Percentiles rank a stretch among this genome's conserved stretches.
phyloP scores from a whole-genome alignment of 1,284 basidiomycete species.

The Sporisorium sorghi region DNA sequence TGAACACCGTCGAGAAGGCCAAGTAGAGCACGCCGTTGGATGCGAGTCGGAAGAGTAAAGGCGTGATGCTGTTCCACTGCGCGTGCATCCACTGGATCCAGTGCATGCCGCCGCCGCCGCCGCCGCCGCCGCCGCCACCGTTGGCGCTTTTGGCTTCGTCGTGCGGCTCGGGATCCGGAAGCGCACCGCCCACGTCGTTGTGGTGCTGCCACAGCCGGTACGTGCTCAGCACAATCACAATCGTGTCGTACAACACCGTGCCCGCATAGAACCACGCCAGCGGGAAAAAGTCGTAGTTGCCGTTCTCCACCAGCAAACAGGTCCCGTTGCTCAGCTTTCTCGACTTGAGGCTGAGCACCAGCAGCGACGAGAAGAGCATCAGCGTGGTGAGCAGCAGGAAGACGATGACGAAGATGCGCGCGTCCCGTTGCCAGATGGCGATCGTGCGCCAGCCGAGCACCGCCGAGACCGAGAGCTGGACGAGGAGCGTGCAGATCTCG shows the following conservation, averaged over 20 bases:
- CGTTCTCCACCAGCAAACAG: slow-evolving; percentile 40
- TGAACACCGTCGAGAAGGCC: slow-evolving; percentile 51
- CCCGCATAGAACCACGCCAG: slow-evolving; percentile 56
- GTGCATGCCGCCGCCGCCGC: too few species aligned
- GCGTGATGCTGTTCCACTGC: slow-evolving; percentile 45
- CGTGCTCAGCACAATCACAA: slow-evolving; percentile 44
- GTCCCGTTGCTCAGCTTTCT: slow-evolving; percentile 26
- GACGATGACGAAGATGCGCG: slow-evolving; percentile 47
- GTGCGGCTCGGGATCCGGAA: slow-evolving; percentile 7
- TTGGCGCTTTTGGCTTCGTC: background rate
- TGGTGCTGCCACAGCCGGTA: slow-evolving; percentile 49
- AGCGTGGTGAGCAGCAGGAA: slow-evolving; percentile 34
- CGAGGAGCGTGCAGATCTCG: slow-evolving; percentile 44
- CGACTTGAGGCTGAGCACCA: slow-evolving; percentile 46
- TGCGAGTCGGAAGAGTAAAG: slow-evolving; percentile 48
- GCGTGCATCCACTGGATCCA: slow-evolving; percentile 21
- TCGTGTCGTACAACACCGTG: slow-evolving; percentile 49
- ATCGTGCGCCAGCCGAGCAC: slow-evolving; percentile 59
- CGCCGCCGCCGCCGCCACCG: too few species aligned
- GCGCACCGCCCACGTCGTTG: slow-evolving; percentile 19
- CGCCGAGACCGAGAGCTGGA: slow-evolving; percentile 49
- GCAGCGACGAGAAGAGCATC: slow-evolving; percentile 43
- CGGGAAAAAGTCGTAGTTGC: slow-evolving; percentile 31
- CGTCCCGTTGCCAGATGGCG: slow-evolving; percentile 59
- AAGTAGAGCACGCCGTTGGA: slow-evolving; percentile 57